Percentiles rank a stretch among this genome's conserved stretches.
phyloP scores from a whole-genome alignment of 345 rosid species.

The Hypericum perforatum region DNA sequence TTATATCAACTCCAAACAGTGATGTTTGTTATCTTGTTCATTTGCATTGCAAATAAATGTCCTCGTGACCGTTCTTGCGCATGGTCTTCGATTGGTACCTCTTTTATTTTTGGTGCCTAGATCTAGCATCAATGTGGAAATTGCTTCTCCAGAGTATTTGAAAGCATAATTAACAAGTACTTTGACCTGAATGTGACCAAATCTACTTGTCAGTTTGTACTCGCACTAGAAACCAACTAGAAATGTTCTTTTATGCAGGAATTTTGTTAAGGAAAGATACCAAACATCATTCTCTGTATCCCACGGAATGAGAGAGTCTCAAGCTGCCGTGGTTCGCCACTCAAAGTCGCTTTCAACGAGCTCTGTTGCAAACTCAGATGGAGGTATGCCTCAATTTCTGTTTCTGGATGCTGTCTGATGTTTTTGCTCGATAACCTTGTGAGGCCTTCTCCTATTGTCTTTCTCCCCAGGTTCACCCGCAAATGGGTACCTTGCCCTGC shows the following conservation, averaged over 20 bases:
- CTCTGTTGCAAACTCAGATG: slow-evolving; percentile 30
- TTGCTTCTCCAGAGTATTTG: no score
- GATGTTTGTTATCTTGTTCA: no score
- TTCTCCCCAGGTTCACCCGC: slow-evolving; percentile 37
- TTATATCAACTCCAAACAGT: no score
- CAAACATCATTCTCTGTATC: slow-evolving; percentile 19
- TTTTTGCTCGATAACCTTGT: neutral
- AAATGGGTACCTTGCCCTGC: slow-evolving; percentile 33
- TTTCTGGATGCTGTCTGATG: neutral
- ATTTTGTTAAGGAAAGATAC: slow-evolving; percentile 19
- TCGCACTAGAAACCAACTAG: no score
- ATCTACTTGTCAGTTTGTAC: no score
- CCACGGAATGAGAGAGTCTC: slow-evolving; percentile 25
- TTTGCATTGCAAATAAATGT: no score
- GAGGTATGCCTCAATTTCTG: slow-evolving; percentile 24
- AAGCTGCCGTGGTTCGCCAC: slow-evolving; percentile 24
- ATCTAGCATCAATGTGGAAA: no score
- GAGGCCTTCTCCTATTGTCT: slow-evolving; percentile 11
- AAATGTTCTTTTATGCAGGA: slow-evolving; percentile 26
- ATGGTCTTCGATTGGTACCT: no score
- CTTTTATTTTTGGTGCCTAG: no score
- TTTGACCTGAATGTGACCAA: no score
- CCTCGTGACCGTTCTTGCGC: no score
- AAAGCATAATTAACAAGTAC: no score
- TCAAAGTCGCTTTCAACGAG: slow-evolving; percentile 28